These are phyloP conservation scores for Musa acuminata DNA, from an alignment of 176 grass and related monocot species.

Conservation along the genomic window DNA sequence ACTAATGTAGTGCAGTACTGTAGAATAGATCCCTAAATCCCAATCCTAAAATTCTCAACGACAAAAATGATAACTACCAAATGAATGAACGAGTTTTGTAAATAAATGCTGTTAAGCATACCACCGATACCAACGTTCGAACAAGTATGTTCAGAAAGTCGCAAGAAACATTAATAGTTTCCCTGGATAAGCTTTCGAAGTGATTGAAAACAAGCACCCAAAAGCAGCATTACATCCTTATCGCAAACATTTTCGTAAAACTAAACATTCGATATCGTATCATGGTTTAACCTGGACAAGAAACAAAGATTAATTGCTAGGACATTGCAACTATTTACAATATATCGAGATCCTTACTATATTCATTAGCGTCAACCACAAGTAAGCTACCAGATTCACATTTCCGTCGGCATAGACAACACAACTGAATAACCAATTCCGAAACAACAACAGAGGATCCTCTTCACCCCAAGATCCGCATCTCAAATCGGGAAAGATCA, in stretches of 20 bases:
- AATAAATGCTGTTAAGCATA: neutral
- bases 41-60: neutral
- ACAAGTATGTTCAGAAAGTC: no score
- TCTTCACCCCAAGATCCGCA: no score
- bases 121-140: no score
- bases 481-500: neutral
- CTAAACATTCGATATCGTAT: neutral
- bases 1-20: neutral
- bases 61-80: neutral
- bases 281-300: neutral
- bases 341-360: neutral
- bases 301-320: neutral
- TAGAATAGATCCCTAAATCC: neutral
- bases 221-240: neutral
- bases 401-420: no score
- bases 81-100: neutral
- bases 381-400: neutral
- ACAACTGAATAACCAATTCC: neutral
- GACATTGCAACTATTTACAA: neutral
- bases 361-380: neutral
- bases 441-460: neutral
- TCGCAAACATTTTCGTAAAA: neutral
- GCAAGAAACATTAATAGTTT: no score
- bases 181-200: neutral
- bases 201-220: neutral